phyloP scores from a whole-genome alignment of 768 basidiomycete genomes.

The Trametes cinnabarina region DNA sequence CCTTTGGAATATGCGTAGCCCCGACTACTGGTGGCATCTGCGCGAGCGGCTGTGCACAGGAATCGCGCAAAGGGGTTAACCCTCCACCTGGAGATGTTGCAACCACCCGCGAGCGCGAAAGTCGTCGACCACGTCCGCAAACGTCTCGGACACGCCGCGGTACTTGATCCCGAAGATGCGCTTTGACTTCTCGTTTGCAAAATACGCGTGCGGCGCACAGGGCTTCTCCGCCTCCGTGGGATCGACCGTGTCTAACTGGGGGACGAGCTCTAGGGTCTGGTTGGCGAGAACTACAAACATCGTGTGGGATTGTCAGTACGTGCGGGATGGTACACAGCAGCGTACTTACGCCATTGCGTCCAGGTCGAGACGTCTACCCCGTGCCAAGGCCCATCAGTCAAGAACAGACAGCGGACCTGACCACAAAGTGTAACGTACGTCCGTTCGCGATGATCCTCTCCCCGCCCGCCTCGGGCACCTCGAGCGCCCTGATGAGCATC shows the following conservation, averaged over 20 bases:
- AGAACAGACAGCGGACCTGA: too few species aligned
- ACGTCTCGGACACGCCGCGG: conserved; percentile 17
- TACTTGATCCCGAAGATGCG: conserved; percentile 23
- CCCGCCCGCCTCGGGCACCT: conserved; percentile 49
- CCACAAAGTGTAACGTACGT: not conserved
- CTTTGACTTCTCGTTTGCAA: conserved; percentile 29
- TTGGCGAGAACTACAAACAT: not conserved
- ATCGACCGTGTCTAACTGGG: not conserved
- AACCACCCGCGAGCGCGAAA: conserved; percentile 25
- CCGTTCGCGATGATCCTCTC: conserved; percentile 47
- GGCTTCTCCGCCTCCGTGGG: not conserved
- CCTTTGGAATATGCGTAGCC: too few species aligned
- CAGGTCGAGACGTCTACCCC: not conserved
- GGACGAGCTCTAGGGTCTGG: not conserved
- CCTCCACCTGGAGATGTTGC: not conserved
- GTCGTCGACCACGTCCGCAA: conserved; percentile 22
- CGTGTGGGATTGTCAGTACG: not conserved
- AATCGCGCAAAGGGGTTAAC: too few species aligned
- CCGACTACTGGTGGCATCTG: too few species aligned
- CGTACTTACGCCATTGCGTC: not conserved
- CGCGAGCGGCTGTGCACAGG: too few species aligned
- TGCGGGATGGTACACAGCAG: not conserved
- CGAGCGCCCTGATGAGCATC: conserved; percentile 51
- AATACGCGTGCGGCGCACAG: not conserved
- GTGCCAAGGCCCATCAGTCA: too few species aligned